A percentile compares a stretch with the other conserved stretches of the same genome.
Conservation (phyloP, 352 stramenopile genomes). For the Phytophthora multivora region DNA sequence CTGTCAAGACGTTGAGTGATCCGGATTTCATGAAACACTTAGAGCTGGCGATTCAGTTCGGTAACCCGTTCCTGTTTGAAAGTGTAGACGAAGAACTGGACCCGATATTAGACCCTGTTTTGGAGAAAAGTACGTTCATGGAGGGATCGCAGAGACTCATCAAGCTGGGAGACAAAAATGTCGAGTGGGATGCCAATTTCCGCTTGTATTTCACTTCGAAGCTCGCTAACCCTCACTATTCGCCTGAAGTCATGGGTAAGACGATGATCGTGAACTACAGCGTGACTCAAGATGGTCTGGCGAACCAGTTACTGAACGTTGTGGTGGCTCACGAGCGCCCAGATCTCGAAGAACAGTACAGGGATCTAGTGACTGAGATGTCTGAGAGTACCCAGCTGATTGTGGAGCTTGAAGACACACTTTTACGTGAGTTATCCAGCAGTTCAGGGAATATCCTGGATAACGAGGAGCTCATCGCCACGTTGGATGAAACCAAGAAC, state of each 20-base stretch:
- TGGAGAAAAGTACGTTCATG: slow-evolving; percentile 94
- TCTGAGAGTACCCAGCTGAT: slow-evolving; percentile 93
- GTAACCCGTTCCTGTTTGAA: slow-evolving; percentile 95
- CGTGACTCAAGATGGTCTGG: slow-evolving; percentile 92
- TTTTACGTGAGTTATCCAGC: slow-evolving; percentile 91
- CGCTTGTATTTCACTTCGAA: slow-evolving; percentile 95
- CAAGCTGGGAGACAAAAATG: slow-evolving; percentile 93
- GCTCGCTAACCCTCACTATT: slow-evolving; percentile 94
- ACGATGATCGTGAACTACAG: slow-evolving; percentile 97
- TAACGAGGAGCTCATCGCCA: slow-evolving; percentile 95
- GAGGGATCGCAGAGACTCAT: slow-evolving; percentile 92
- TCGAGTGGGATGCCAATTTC: slow-evolving; percentile 95
- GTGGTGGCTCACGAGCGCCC: slow-evolving; percentile 93
- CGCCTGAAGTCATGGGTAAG: slow-evolving; percentile 95
- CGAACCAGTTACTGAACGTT: slow-evolving; percentile 94
- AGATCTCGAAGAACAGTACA: slow-evolving; percentile 94
- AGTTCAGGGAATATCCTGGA: slow-evolving; percentile 94
- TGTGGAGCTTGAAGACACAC: slow-evolving; percentile 92
- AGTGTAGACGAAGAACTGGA: slow-evolving; percentile 95
- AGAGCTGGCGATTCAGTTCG: slow-evolving; percentile 95
- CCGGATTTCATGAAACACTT: slow-evolving; percentile 96
- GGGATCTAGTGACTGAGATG: slow-evolving; percentile 93
- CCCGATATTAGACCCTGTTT: slow-evolving; percentile 93
- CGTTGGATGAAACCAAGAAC: slow-evolving; percentile 95
- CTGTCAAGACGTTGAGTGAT: slow-evolving; percentile 93